Base-by-base conservation (phyloP, 2,329 filamentous ascomycete species). In the Phialophora chinensis region DNA sequence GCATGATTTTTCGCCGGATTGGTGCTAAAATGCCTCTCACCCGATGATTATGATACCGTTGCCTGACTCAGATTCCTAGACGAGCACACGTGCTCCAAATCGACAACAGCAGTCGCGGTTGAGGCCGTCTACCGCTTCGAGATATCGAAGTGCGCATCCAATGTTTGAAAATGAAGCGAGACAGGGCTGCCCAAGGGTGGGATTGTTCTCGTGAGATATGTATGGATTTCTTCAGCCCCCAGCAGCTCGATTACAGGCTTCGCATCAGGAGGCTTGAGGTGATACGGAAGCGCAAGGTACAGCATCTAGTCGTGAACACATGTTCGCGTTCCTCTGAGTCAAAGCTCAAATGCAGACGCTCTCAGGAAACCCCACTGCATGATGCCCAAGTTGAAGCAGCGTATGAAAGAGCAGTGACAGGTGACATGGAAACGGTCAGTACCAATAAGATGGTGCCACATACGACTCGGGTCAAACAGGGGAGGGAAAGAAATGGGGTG, bases 381-480 rank as follows among this genome's bases (percentile, higher is more conserved):
- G 29, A 49, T 44, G 54, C 35, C 42, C 53, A 57, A 53, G 27
- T 42, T 38, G 50, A 66, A 64, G 61, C 67, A 64, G 42, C 61
- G 61, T 65, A 69, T 64, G 27, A 38, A 55, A 56, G 38, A 29
- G 50, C 12, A 31, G 25, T 42, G 20, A 29, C 60, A 55, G 60
- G 35, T 62, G 60, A 56, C 52, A 49, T 49, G 25, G 20, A 10
- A 7, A 49, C 14, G 17, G 6, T 29, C 57, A 55, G 53, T 69
- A 38, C 64, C 65, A 69, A 67, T 67, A 44, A 59, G 44, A 60
- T 67, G 61, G 56, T 65, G 67, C 67, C 67, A 69, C 67, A 62
- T 52, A 57, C 31, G 49, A 31, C 54, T 52, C 53, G 53, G 25
- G 29, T 55, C 53, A 55, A 33, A 33, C 53, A 35, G 53, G 27